Evolutionary conservation across 164 flowering plant genomes (phyloP).

Genomic region (Macadamia integrifolia): DNA sequence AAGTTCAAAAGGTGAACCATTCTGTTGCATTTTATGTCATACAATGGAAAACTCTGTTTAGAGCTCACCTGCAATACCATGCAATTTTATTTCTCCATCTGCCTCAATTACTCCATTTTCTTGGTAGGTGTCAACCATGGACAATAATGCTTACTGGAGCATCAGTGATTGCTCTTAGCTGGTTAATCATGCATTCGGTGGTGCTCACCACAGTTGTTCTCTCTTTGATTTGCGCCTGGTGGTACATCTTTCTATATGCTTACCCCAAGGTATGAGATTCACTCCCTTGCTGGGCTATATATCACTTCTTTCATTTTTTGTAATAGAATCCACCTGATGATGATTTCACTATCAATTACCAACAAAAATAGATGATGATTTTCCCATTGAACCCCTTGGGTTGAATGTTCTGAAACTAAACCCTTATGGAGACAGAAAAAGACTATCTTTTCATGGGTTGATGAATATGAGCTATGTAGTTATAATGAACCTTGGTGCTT

Average conservation of each 20-base stretch:
- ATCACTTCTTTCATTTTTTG: neutral
- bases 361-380: too few species aligned
- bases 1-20: too few species aligned
- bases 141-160: conserved; percentile 75
- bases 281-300: neutral
- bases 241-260: conserved; percentile 85
- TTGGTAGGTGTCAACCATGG: conserved; percentile 94
- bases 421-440: neutral
- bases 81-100: neutral
- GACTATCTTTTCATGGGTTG: neutral
- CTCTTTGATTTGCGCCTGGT: conserved; percentile 60
- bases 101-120: neutral
- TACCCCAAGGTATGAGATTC: conserved; percentile 76
- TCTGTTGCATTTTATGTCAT: too few species aligned
- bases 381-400: neutral
- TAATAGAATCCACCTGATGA: neutral
- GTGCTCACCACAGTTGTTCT: conserved; percentile 35
- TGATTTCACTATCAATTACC: neutral
- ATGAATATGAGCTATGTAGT: neutral
- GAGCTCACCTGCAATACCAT: neutral
- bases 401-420: neutral
- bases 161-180: conserved; percentile 49
- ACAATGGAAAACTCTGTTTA: neutral
- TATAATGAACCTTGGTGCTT: neutral
- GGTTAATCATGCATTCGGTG: conserved; percentile 60